Base-by-base conservation (phyloP, 345 rosid species). In the Combretum micranthum region DNA sequence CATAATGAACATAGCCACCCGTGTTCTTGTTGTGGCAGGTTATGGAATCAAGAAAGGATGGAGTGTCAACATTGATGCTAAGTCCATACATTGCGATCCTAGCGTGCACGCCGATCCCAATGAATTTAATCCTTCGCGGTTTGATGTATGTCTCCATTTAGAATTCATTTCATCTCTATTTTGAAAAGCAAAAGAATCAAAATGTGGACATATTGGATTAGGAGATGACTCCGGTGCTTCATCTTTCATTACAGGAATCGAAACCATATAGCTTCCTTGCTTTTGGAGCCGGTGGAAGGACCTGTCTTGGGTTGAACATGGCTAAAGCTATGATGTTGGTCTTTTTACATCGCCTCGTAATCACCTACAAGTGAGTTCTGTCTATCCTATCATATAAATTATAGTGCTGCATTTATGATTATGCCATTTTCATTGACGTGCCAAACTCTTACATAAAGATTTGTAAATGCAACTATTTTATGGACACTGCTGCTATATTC, bases 261-360 rank as follows among this genome's bases (percentile, higher is more conserved):
- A 83, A 66, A 63, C 70, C 86, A 26, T 74, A 71, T 60, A 76
- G 86, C 64, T 85, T n/a, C 75, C 66, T 90, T 56, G 94, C 88
- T 44, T 87, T 90, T 70, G 90, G 97, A 19, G 76, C 76, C 77
- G 97, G 97, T 64, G 87, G 78, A 42, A 85, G 97, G 60, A 76
- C 93, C n/a, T 90, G 97, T 67, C 70, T 87, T 43, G 96, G 97
- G 52, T 67, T 75, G 75, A 78, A 68, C 76, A 81, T 90, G 94
- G 97, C 97, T 32, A 83, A 75, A 60, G 71, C 89, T 54, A 90
- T 87, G 96, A 83, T 90, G 93, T 76, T 87, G 3, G 86, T 82
- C 55, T 90, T 87, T 66, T n/a, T 90, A n/a, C 96, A 90, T 47
- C 84, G 91, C 43, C 84, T 90, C 13, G 60, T 83, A 59, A 90